Base-by-base conservation (phyloP, 148 eudicot species). In the Spergularia bocconei region DNA sequence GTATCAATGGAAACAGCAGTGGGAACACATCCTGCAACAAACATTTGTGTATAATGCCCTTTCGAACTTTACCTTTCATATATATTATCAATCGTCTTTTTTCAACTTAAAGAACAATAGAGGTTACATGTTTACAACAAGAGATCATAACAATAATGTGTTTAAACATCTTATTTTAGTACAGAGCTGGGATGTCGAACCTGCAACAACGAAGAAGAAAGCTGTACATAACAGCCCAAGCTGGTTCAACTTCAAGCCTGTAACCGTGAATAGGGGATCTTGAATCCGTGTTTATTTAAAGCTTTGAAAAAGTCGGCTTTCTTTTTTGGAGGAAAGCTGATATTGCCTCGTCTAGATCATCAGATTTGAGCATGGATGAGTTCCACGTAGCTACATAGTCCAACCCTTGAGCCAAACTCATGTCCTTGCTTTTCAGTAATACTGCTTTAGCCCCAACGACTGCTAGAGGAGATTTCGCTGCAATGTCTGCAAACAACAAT, bases 351-450 rank as follows among this genome's bases (percentile, higher is more conserved):
- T 77, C 75, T 7, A 92, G 79, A 79, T 92, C 97, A 73, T 84
- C 88, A 13, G 98, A 95, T n/a, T 92, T 29, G 77, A 95, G 87
- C 84, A 87, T 82, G 61, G 87, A 81, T 57, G 98, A 87, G 81
- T 95, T 95, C 99, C 97, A 92, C 2, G 99, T 92, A 52, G 99
- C 98, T 36, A 92, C 88, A 80, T 92, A 95, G 61, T 92, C 98
- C 84, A 95, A 79, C 19, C 89, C 98, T 82, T 92, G 93, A 12
- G 89, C 92, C 82, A 92, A 13, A n/a, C 83, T 83, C 77, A 90
- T 59, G 78, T 92, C 97, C 78, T 88, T 86, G 77, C 88, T 81
- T 55, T 69, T 84, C 17, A 89, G 78, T 65, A 95, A 62, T 70
- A 92, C 97, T 57, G 88, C 87, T 77, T 95, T 95, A 0, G 99